phyloP scores from a whole-genome alignment of 768 basidiomycete species.

The Rhizopogon salebrosus region DNA sequence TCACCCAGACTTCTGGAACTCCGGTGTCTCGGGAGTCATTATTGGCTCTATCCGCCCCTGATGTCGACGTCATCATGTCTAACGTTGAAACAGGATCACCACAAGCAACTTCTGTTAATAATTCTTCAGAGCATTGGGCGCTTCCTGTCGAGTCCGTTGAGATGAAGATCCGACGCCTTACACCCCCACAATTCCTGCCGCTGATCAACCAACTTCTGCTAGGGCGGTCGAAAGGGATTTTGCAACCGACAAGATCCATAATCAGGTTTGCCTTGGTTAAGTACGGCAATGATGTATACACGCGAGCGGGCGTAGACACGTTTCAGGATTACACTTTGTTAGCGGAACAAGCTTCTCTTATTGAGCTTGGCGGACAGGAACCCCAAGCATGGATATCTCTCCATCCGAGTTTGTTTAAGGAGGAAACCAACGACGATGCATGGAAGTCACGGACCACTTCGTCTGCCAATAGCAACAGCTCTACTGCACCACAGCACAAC shows the following conservation, averaged over 20 bases:
- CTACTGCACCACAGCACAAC: background rate
- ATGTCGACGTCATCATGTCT: background rate
- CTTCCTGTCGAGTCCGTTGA: background rate
- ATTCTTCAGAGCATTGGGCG: slow-evolving; percentile 1
- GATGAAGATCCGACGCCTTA: slow-evolving; percentile 5
- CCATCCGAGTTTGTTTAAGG: background rate
- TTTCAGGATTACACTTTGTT: slow-evolving; percentile 23
- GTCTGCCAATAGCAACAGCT: background rate
- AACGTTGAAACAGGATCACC: background rate
- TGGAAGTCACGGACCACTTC: slow-evolving; percentile 4
- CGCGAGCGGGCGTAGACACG: slow-evolving; percentile 19
- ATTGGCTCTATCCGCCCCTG: background rate
- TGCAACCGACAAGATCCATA: slow-evolving; percentile 33
- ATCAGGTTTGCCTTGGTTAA: slow-evolving; percentile 31
- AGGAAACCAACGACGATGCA: background rate
- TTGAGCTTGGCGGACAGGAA: slow-evolving; percentile 20
- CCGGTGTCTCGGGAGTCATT: background rate
- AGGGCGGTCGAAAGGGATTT: slow-evolving; percentile 23
- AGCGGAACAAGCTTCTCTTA: slow-evolving; percentile 21
- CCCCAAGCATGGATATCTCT: slow-evolving; percentile 23
- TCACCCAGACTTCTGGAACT: background rate
- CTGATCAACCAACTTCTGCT: slow-evolving; percentile 19
- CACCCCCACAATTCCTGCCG: no score
- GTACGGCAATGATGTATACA: slow-evolving; percentile 21
- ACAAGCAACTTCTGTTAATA: slow-evolving; percentile 2